phyloP scores from a whole-genome alignment of 1,284 basidiomycete genomes.

The Caloboletus inedulis region DNA sequence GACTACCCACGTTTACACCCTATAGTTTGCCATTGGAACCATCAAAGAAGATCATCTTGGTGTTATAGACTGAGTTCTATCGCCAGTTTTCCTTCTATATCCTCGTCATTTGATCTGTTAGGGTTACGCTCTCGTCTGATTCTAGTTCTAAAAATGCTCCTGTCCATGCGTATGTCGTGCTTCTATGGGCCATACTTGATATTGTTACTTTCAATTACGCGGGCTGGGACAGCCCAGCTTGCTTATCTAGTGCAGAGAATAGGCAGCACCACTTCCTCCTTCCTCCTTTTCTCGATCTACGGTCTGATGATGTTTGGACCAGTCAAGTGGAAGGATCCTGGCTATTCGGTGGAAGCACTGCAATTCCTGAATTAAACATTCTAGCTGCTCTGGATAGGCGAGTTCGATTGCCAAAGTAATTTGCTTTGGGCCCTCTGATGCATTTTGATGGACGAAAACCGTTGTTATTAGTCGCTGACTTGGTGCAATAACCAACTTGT shows the following conservation, averaged over 20 bases:
- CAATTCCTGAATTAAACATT: neutral
- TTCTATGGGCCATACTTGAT: neutral
- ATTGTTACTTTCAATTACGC: neutral
- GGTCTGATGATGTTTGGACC: neutral
- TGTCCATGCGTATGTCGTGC: neutral
- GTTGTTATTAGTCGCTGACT: neutral
- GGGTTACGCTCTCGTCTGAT: slow-evolving; percentile 1
- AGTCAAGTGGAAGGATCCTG: neutral
- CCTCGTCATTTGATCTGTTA: neutral
- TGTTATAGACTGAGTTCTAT: slow-evolving; percentile 59
- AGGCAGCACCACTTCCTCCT: neutral
- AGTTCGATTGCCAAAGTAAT: neutral
- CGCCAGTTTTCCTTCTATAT: neutral
- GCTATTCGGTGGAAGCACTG: neutral
- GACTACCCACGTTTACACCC: neutral
- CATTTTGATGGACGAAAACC: too few relatives aligned
- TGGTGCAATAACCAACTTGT: neutral
- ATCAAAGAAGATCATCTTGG: slow-evolving; percentile 95
- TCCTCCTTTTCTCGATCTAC: neutral
- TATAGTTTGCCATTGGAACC: slow-evolving; percentile 86
- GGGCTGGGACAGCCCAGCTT: neutral
- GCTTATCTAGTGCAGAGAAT: neutral
- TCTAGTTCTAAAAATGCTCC: slow-evolving; percentile 1
- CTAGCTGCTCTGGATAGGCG: neutral
- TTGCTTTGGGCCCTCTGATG: neutral